Evolutionary conservation across 2,329 filamentous ascomycete genomes (phyloP).

Genomic region (Neoscytalidium dimidiatum): DNA sequence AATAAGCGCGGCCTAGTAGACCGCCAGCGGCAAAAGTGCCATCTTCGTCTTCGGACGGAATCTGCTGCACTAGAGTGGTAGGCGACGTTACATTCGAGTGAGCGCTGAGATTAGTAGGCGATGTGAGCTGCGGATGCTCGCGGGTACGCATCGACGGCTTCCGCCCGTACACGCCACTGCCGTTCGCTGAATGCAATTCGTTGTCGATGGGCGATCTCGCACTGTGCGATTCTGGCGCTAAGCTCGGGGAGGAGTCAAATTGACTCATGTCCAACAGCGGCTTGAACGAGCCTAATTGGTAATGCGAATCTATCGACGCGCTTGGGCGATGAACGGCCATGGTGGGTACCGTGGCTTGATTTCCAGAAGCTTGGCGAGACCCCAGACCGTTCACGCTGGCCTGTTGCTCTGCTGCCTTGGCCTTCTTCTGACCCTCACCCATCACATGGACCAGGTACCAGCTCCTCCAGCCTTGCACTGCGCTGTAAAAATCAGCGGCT

Average conservation of each 20-base stretch:
- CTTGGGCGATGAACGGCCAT: slow-evolving; percentile 31
- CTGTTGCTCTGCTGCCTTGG: slow-evolving; percentile 33
- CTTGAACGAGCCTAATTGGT: slow-evolving; percentile 66
- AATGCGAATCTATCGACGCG: slow-evolving; percentile 53
- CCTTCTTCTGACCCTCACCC: slow-evolving; percentile 51
- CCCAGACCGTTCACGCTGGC: slow-evolving; percentile 25
- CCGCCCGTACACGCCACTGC: slow-evolving; percentile 34
- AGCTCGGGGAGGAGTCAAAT: slow-evolving; percentile 49
- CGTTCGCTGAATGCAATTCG: slow-evolving; percentile 28
- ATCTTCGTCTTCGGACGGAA: slow-evolving; percentile 28
- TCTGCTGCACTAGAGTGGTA: slow-evolving; percentile 20
- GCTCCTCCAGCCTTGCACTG: slow-evolving; percentile 80
- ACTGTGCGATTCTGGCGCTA: neutral
- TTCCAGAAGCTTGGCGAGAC: slow-evolving; percentile 20
- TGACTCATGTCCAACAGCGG: slow-evolving; percentile 66
- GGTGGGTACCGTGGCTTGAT: slow-evolving; percentile 19
- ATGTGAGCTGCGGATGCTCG: slow-evolving; percentile 37
- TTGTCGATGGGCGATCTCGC: slow-evolving; percentile 21
- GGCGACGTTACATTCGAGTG: neutral
- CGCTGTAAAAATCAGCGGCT: slow-evolving; percentile 69
- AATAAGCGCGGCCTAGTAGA: slow-evolving; percentile 54
- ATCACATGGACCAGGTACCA: slow-evolving; percentile 84
- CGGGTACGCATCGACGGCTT: slow-evolving; percentile 41
- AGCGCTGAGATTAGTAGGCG: slow-evolving; percentile 23
- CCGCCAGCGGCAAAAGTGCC: slow-evolving; percentile 50